Evolutionary conservation across 192 early-diverging fungal species (phyloP).

Genomic region (Chytriomyces sp.): DNA sequence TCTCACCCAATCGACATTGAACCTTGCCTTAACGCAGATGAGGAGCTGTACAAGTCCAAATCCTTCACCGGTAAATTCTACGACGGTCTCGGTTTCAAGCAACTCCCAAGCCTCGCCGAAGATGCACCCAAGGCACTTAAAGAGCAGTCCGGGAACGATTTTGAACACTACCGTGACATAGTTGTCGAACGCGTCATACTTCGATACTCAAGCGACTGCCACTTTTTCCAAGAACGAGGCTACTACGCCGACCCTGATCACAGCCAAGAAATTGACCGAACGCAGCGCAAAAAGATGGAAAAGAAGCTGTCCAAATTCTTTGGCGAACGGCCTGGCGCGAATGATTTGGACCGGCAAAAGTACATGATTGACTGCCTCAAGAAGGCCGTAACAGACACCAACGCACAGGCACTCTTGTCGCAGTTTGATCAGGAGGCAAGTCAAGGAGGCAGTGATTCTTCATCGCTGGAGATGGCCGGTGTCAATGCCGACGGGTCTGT

Average conservation of each 20-base stretch:
- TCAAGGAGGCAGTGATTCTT: neutral
- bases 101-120: neutral
- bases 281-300: slow-evolving; percentile 60
- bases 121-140: neutral
- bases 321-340: slow-evolving; percentile 62
- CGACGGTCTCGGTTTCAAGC: neutral
- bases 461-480: neutral
- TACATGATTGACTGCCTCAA: slow-evolving; percentile 11
- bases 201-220: slow-evolving; percentile 35
- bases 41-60: slow-evolving; percentile 1
- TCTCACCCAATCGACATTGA: neutral
- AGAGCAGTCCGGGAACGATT: neutral
- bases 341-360: slow-evolving; percentile 56
- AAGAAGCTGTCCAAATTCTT: slow-evolving; percentile 72
- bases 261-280: slow-evolving; percentile 54
- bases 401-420: neutral
- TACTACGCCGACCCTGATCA: slow-evolving; percentile 62
- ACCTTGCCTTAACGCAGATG: neutral
- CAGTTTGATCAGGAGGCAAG: neutral
- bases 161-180: neutral
- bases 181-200: slow-evolving; percentile 10
- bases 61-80: neutral
- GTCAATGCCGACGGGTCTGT: neutral
- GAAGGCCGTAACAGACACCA: slow-evolving; percentile 20
- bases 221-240: slow-evolving; percentile 36